Evolutionary conservation across 306 rosid species (phyloP).

Genomic region (Sesbania bispinosa): DNA sequence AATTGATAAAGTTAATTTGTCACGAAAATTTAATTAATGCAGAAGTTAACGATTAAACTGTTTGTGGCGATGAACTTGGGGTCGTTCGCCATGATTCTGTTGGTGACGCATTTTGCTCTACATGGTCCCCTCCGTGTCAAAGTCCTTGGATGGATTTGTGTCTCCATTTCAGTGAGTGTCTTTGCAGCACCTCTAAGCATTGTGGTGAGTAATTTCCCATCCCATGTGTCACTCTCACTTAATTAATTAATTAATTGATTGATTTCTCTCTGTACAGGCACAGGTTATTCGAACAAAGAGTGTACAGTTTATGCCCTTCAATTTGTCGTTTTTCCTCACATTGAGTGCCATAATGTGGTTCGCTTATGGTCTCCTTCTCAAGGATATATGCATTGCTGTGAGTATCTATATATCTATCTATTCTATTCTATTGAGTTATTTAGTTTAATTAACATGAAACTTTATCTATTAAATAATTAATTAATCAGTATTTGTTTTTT

Average conservation of each 20-base stretch:
- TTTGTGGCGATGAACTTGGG: slow-evolving; percentile 49
- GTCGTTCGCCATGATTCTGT: slow-evolving; percentile 35
- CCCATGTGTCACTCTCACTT: too few relatives aligned
- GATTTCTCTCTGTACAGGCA: slow-evolving; percentile 29
- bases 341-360: slow-evolving; percentile 80
- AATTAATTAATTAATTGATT: not conserved
- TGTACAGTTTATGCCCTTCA: slow-evolving; percentile 69
- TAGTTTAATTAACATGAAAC: not conserved
- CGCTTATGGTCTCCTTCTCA: slow-evolving; percentile 47
- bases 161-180: slow-evolving; percentile 45
- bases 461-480: not conserved
- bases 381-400: slow-evolving; percentile 62
- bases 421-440: too few relatives aligned
- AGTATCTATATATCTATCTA: slow-evolving; percentile 20
- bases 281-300: slow-evolving; percentile 66
- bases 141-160: slow-evolving; percentile 74
- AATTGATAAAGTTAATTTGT: too few relatives aligned
- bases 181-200: slow-evolving; percentile 77
- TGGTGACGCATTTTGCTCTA: slow-evolving; percentile 27
- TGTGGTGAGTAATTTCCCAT: slow-evolving; percentile 42
- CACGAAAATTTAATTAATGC: not conserved
- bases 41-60: slow-evolving; percentile 32
- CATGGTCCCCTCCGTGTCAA: slow-evolving; percentile 13
- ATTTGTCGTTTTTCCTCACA: slow-evolving; percentile 65
- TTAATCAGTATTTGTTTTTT: not conserved